Evolutionary conservation across 805 yeast genomes (phyloP).

Genomic region (Candida ipomoeae): DNA sequence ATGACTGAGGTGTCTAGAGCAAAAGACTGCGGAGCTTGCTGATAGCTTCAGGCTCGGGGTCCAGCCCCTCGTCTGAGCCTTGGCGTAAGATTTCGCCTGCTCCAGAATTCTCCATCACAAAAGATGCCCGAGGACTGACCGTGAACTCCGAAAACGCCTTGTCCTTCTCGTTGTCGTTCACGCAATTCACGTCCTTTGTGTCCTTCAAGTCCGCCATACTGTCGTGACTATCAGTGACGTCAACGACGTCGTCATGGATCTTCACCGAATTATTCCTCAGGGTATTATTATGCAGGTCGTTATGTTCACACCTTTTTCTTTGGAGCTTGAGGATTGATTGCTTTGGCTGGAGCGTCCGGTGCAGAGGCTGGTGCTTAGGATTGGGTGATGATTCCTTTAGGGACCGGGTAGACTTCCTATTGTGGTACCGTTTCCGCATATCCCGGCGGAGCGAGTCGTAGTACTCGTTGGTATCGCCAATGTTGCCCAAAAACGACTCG

Average conservation of each 20-base stretch:
- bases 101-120: conserved; percentile 8
- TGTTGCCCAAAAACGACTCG: conserved; percentile 2
- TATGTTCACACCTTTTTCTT: neutral
- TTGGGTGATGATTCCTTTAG: conserved; percentile 6
- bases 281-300: neutral
- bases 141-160: conserved; percentile 1
- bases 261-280: too few relatives aligned
- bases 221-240: too few relatives aligned
- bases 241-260: too few relatives aligned
- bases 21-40: neutral
- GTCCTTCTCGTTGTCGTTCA: neutral
- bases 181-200: neutral
- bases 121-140: conserved; percentile 16
- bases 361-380: conserved; percentile 38
- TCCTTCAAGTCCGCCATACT: neutral
- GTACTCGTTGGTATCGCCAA: conserved; percentile 19
- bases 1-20: neutral
- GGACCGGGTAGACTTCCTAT: neutral
- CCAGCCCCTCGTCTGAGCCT: neutral
- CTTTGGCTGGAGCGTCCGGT: conserved; percentile 38
- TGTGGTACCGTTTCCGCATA: conserved; percentile 10
- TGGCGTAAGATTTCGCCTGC: conserved; percentile 8
- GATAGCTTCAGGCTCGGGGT: conserved; percentile 1
- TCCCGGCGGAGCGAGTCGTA: conserved; percentile 14
- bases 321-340: conserved; percentile 34